A percentile compares a stretch with the other conserved stretches of the same genome.
These are phyloP conservation scores for Tausonia pullulans DNA, from an alignment of 1,284 basidiomycete genomes.

Conservation along the genomic window DNA sequence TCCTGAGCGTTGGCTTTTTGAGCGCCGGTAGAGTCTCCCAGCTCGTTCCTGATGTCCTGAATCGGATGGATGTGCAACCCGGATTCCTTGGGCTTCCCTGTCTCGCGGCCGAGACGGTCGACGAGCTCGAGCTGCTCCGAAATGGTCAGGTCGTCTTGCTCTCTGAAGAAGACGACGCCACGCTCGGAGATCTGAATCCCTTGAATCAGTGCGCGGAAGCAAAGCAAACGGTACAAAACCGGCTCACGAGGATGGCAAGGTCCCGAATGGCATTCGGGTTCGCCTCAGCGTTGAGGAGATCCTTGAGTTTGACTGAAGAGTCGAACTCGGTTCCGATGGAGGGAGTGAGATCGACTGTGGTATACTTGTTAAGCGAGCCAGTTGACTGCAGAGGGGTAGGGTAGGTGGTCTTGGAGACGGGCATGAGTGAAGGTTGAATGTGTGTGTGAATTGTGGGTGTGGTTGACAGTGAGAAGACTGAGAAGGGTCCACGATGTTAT, in stretches of 20 bases:
- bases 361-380: not conserved
- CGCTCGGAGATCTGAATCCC: conserved; percentile 43
- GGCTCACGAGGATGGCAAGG: conserved; percentile 18
- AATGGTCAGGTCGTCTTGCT: conserved; percentile 40
- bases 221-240: too few species aligned
- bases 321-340: conserved; percentile 10
- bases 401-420: conserved; percentile 6
- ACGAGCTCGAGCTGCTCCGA: conserved; percentile 41
- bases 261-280: not conserved
- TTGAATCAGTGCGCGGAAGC: too few species aligned
- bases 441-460: too few species aligned
- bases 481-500: too few species aligned
- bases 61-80: conserved; percentile 52
- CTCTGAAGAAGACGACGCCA: conserved; percentile 60
- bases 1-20: too few species aligned
- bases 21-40: conserved; percentile 25
- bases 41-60: conserved; percentile 31
- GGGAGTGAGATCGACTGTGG: not conserved
- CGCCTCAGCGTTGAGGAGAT: not conserved
- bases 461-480: too few species aligned
- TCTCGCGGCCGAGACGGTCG: conserved; percentile 43
- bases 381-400: not conserved
- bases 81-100: conserved; percentile 47
- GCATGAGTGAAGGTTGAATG: not conserved
- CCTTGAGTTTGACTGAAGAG: not conserved